A percentile compares a stretch with the other conserved stretches of the same genome.
Evolutionary conservation across 1,139 yeast genomes (phyloP).

Genomic region (Blastobotrys apis): DNA sequence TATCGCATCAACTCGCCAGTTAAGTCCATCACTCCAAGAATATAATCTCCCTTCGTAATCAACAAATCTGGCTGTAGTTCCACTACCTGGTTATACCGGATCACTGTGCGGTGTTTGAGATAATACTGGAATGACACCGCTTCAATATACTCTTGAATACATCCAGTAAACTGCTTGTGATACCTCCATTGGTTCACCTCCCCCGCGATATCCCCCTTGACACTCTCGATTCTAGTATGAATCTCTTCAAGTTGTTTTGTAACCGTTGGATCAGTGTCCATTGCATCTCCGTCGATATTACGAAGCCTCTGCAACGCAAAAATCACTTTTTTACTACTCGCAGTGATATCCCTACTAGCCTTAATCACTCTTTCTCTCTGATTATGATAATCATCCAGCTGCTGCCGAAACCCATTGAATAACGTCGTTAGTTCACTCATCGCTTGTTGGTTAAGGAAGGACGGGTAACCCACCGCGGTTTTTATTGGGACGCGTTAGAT

Average conservation of each 20-base stretch:
- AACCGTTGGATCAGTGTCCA: constrained; percentile 10
- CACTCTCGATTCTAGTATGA: constrained; percentile 14
- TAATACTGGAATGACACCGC: constrained; percentile 40
- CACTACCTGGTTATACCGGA: constrained; percentile 17
- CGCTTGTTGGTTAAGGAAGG: background rate
- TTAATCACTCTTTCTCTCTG: constrained; percentile 40
- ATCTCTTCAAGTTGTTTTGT: constrained; percentile 13
- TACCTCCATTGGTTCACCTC: constrained; percentile 21
- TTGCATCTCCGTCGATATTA: constrained; percentile 4
- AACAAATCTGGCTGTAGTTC: constrained; percentile 15
- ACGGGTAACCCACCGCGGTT: no score
- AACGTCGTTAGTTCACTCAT: background rate
- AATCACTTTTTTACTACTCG: constrained; percentile 41
- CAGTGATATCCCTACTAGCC: constrained; percentile 40
- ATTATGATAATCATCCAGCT: constrained; percentile 33
- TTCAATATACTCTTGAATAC: constrained; percentile 40
- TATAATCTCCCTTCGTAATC: constrained; percentile 32
- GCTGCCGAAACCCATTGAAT: constrained; percentile 8
- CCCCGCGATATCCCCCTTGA: constrained; percentile 19
- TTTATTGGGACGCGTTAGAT: no score
- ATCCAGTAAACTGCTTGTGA: constrained; percentile 24
- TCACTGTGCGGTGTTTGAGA: constrained; percentile 20
- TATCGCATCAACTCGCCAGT: constrained; percentile 45
- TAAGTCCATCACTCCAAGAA: constrained; percentile 42
- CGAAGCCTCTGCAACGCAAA: constrained; percentile 38